Conservation (phyloP, 1,139 yeast genomes). For the Petasospora fabianii region DNA sequence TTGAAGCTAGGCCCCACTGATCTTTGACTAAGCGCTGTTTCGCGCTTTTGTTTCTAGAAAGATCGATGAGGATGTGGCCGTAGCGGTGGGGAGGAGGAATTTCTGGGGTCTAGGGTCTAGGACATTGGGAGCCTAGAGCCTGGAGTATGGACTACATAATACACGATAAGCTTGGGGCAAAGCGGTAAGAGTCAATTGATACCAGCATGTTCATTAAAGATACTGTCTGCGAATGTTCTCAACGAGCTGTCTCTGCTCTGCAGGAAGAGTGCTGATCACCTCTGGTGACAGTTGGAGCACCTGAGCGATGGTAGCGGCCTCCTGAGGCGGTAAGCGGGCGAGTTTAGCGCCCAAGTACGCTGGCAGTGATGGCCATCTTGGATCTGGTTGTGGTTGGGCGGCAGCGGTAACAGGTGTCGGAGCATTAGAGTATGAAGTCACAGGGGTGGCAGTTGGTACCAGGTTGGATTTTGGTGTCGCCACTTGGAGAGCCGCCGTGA, state of each 20-base stretch:
- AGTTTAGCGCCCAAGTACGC: slow-evolving; percentile 46
- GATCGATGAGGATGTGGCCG: no score
- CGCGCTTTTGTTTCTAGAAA: no score
- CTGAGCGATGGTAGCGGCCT: slow-evolving; percentile 63
- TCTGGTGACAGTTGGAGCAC: slow-evolving; percentile 55
- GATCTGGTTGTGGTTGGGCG: slow-evolving; percentile 22
- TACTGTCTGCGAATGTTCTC: slow-evolving; percentile 55
- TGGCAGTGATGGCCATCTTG: slow-evolving; percentile 49
- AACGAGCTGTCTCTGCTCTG: slow-evolving; percentile 61
- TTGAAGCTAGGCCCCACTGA: no score
- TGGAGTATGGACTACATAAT: no score
- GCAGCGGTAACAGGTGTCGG: no score
- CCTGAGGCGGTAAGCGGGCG: slow-evolving; percentile 46
- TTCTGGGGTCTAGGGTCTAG: no score
- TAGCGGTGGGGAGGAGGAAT: no score
- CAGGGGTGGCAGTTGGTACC: not conserved
- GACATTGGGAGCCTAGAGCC: no score
- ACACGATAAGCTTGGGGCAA: not conserved
- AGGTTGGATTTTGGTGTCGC: slow-evolving; percentile 18
- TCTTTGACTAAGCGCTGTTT: no score
- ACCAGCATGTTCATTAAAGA: slow-evolving; percentile 29
- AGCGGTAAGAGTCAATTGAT: not conserved
- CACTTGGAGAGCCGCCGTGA: slow-evolving; percentile 40
- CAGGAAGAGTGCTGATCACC: slow-evolving; percentile 53
- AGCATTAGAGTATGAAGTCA: not conserved